Conservation (phyloP, 805 yeast genomes). For the Ogataea allantospora region DNA sequence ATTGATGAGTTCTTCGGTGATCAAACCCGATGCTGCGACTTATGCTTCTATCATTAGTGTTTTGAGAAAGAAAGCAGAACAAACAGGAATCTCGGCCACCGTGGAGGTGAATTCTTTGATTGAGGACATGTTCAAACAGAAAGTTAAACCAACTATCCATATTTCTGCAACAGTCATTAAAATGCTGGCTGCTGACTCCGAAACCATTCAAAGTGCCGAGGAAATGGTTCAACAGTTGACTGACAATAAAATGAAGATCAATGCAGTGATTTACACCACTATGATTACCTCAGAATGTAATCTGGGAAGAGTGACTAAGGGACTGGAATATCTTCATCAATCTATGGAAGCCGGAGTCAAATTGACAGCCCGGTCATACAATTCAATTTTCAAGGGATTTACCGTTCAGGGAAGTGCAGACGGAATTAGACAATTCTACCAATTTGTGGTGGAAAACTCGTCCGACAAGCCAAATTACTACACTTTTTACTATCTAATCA, state of each 20-base stretch:
- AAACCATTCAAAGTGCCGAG: constrained; percentile 51
- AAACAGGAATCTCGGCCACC: constrained; percentile 39
- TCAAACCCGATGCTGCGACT: constrained; percentile 61
- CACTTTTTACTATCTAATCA: constrained; percentile 48
- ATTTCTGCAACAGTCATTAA: constrained; percentile 53
- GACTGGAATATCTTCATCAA: constrained; percentile 40
- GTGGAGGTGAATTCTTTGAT: constrained; percentile 30
- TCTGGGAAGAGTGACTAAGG: constrained; percentile 41
- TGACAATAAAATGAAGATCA: constrained; percentile 30
- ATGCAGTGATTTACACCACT: constrained; percentile 42
- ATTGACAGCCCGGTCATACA: constrained; percentile 40
- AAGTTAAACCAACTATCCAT: constrained; percentile 39
- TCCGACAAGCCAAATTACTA: constrained; percentile 43
- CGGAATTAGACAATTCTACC: constrained; percentile 42
- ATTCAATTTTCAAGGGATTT: constrained; percentile 50
- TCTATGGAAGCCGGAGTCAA: constrained; percentile 35
- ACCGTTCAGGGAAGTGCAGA: constrained; percentile 33
- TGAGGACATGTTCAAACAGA: constrained; percentile 35
- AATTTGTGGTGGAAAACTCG: constrained; percentile 31
- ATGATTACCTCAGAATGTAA: constrained; percentile 48
- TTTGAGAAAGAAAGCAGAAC: constrained; percentile 48
- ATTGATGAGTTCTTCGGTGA: constrained; percentile 30
- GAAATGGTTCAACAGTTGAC: constrained; percentile 43
- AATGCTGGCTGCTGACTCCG: constrained; percentile 48
- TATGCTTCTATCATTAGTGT: constrained; percentile 58